phyloP scores from a whole-genome alignment of 257 asterid species.

The Mitragyna speciosa region DNA sequence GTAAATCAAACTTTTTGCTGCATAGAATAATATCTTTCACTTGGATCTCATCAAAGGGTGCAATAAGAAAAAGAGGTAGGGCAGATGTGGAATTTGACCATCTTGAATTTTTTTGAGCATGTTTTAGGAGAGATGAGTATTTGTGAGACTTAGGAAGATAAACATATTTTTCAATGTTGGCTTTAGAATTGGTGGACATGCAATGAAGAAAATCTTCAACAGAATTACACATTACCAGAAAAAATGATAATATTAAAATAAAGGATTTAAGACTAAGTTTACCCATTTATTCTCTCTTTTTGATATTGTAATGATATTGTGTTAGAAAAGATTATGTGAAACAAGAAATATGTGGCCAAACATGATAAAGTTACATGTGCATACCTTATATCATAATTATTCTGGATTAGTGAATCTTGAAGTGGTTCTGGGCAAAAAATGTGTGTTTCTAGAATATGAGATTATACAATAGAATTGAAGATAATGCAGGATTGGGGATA shows the following conservation, averaged over 20 bases:
- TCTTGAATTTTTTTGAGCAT: conserved; percentile 16
- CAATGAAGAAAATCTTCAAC: conserved; percentile 4
- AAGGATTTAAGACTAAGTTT: background rate
- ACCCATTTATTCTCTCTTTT: conserved; percentile 1
- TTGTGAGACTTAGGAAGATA: background rate
- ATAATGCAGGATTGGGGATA: background rate
- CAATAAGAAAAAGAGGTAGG: background rate
- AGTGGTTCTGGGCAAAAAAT: too few species aligned
- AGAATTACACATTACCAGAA: conserved; percentile 7
- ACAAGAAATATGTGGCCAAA: too few species aligned
- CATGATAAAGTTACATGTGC: too few species aligned
- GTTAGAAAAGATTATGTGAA: too few species aligned
- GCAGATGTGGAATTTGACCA: conserved; percentile 19
- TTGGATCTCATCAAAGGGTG: conserved; percentile 1
- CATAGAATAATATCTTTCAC: conserved; percentile 10
- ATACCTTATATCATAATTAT: too few species aligned
- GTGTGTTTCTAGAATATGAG: background rate
- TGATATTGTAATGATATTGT: too few species aligned
- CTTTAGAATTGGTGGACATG: conserved; percentile 5
- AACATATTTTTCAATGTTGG: background rate
- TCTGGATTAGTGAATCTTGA: too few species aligned
- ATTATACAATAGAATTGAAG: too few species aligned
- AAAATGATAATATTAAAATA: background rate
- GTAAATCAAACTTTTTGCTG: conserved; percentile 9
- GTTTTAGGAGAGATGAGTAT: background rate